Conservation (phyloP, 2,329 filamentous ascomycete genomes). For the Fusarium subtropicale region DNA sequence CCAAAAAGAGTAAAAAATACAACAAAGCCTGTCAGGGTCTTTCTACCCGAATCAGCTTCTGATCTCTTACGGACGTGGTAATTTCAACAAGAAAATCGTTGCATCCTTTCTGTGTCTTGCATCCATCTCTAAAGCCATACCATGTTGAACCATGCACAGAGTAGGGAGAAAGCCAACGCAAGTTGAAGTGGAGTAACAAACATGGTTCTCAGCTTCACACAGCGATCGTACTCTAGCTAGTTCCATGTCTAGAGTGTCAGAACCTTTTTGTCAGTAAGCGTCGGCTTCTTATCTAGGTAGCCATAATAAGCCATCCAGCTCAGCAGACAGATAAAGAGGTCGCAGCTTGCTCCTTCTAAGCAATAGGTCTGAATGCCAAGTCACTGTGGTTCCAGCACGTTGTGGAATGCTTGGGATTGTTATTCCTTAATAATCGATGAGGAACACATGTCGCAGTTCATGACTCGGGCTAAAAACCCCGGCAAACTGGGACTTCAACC, state of each 20-base stretch:
- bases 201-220: conserved; percentile 10
- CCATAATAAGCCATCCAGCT: not conserved
- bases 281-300: conserved; percentile 4
- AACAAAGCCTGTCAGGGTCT: conserved; percentile 1
- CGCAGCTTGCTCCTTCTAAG: not conserved
- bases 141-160: conserved; percentile 40
- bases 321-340: conserved; percentile 3
- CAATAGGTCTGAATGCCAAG: conserved; percentile 21
- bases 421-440: conserved; percentile 22
- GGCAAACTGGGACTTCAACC: conserved; percentile 29
- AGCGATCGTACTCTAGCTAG: not conserved
- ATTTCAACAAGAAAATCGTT: conserved; percentile 1
- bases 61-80: not conserved
- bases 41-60: conserved; percentile 10
- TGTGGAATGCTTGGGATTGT: conserved; percentile 45
- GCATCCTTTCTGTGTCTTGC: conserved; percentile 17
- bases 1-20: not conserved
- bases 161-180: conserved; percentile 39
- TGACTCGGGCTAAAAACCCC: conserved; percentile 33
- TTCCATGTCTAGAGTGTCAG: conserved; percentile 8
- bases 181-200: conserved; percentile 19
- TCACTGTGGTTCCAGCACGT: conserved; percentile 30
- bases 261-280: not conserved
- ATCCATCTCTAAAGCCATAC: conserved; percentile 27
- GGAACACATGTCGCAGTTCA: conserved; percentile 28